Base-by-base conservation (phyloP, 1,284 basidiomycete species). In the Fistulinella staudtii region DNA sequence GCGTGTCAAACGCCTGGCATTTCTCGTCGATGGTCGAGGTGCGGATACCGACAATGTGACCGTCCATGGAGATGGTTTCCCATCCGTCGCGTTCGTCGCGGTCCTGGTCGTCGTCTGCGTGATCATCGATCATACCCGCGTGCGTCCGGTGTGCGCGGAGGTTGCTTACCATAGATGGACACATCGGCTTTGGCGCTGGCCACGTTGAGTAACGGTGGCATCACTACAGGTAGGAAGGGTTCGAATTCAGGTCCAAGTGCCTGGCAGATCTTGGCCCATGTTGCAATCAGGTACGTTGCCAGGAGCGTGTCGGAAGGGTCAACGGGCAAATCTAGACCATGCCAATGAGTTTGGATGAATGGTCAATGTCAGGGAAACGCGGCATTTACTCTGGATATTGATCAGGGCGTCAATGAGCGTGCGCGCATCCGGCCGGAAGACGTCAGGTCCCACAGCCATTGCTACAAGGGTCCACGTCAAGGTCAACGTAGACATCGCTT, bases 21-120 rank as follows among this genome's bases (percentile, higher is more conserved):
- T 93, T 92, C 54, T 93, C 90, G 55, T 90, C 88, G 52, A 92
- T 80, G 3, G 81, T 81, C 0, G 85, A 82, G 2, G 88, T 91
- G 45, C 81, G 76, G 49, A 90, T 85, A 2, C 82, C 83, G n/a
- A 89, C 73, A 13, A 79, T 77, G 41, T 81, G 81, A 0, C 86
- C 87, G 41, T 88, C 85, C 70, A 89, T 77, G 8, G 74, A 71
- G 50, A 90, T 74, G 4, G 79, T 85, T 56, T 89, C 85, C 80
- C 84, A 89, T 11, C 85, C 86, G 29, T 88, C 83, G 10, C 76
- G 71, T 18, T 82, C 80, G 34, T 73, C 72, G 2, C 60, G 57
- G 9, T 67, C 68, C 13, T 79, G 77, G 15, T 82, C 80, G 8
- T 82, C 80, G 17, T 80, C 77, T 41, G 36, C n/a, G n/a, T n/a